phyloP scores from a whole-genome alignment of 352 stramenopile species.

The Phytophthora litchii region DNA sequence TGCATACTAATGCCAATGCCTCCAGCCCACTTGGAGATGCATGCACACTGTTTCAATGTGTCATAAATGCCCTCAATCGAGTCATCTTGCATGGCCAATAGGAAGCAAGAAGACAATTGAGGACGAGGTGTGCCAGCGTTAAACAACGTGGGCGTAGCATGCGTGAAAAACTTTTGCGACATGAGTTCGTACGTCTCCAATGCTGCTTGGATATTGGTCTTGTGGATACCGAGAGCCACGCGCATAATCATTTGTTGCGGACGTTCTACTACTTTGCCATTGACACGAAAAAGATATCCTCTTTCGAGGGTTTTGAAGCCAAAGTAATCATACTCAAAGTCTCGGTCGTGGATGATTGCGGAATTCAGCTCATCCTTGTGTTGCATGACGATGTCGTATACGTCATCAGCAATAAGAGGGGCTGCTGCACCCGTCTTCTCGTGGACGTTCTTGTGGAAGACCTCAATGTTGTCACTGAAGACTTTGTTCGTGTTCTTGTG shows the following conservation, averaged over 20 bases:
- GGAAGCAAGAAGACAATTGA: conserved; percentile 98
- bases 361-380: conserved; percentile 96
- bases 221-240: conserved; percentile 98
- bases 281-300: conserved; percentile 96
- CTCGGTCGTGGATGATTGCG: conserved; percentile 97
- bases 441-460: conserved; percentile 96
- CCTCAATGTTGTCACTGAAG: conserved; percentile 95
- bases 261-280: conserved; percentile 96
- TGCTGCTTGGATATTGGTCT: conserved; percentile 92
- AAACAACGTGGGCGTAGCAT: conserved; percentile 99
- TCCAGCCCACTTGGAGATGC: conserved; percentile 99
- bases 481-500: conserved; percentile 99
- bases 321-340: conserved; percentile 99
- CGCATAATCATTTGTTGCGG: conserved; percentile 99
- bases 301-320: conserved; percentile 99
- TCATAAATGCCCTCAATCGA: conserved; percentile 99
- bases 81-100: conserved; percentile 98
- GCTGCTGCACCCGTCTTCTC: conserved; percentile 94
- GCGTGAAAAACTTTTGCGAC: conserved; percentile 96
- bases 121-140: conserved; percentile 98
- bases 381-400: conserved; percentile 96
- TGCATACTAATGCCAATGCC: conserved; percentile 98
- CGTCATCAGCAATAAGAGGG: conserved; percentile 94
- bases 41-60: conserved; percentile 98
- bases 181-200: conserved; percentile 99